phyloP scores from a whole-genome alignment of 371 early-diverging fungal genomes.

The Phascolomyces articulosus region DNA sequence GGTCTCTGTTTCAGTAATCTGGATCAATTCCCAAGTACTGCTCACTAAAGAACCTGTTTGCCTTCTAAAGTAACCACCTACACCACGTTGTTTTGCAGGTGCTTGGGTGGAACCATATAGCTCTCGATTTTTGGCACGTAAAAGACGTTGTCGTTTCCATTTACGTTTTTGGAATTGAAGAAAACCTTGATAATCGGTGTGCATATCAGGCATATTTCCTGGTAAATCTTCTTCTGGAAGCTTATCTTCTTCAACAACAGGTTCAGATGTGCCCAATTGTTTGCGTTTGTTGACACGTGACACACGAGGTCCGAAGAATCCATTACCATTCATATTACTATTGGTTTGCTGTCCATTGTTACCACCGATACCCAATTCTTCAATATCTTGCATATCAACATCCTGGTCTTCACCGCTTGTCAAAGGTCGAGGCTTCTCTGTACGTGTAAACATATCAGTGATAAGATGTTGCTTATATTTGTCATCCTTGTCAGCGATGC shows the following conservation, averaged over 20 bases:
- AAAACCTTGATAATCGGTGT: conserved; percentile 64
- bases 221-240: conserved; percentile 43
- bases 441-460: conserved; percentile 77
- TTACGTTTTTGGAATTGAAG: conserved; percentile 71
- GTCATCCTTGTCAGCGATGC: conserved; percentile 75
- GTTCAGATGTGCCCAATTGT: background rate
- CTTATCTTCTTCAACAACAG: conserved; percentile 18
- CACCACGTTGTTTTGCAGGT: conserved; percentile 8
- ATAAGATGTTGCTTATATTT: conserved; percentile 85
- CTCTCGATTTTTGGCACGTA: conserved; percentile 51
- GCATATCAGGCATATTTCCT: conserved; percentile 57
- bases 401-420: conserved; percentile 28
- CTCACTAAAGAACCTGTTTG: conserved; percentile 61
- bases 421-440: conserved; percentile 30
- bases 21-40: conserved; percentile 83
- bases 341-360: conserved; percentile 19
- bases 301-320: conserved; percentile 22
- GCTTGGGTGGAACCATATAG: conserved; percentile 22
- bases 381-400: conserved; percentile 58
- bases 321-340: too few species aligned
- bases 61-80: conserved; percentile 51
- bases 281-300: conserved; percentile 41
- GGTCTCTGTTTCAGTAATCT: conserved; percentile 79
- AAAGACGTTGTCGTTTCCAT: conserved; percentile 67
- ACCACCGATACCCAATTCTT: conserved; percentile 55